A percentile compares a stretch with the other conserved stretches of the same genome.
Evolutionary conservation across 768 basidiomycete species (phyloP).

Genomic region (Phlegmacium glaucopus): DNA sequence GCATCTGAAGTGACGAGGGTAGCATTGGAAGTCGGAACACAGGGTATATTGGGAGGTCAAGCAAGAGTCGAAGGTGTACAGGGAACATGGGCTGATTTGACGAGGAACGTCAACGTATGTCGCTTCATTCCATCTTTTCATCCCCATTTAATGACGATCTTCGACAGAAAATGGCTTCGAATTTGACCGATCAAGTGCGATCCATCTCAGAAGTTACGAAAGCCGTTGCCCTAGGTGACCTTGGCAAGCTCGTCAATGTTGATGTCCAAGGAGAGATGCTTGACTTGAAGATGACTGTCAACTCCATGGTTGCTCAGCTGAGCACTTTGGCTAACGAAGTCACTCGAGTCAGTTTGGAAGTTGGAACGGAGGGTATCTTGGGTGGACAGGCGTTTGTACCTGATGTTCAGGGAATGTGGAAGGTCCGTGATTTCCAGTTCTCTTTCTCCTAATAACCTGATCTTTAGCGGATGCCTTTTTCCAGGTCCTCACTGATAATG

Average conservation of each 20-base stretch:
- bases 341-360: slow-evolving; percentile 89
- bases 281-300: slow-evolving; percentile 84
- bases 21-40: slow-evolving; percentile 86
- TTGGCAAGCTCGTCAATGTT: slow-evolving; percentile 82
- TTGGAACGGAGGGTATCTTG: slow-evolving; percentile 89
- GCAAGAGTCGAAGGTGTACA: slow-evolving; percentile 88
- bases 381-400: slow-evolving; percentile 91
- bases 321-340: slow-evolving; percentile 78
- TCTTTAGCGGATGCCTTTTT: too few species aligned
- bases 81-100: slow-evolving; percentile 91
- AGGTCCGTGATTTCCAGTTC: slow-evolving; percentile 38
- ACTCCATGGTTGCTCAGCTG: slow-evolving; percentile 80
- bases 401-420: slow-evolving; percentile 95
- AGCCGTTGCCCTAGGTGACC: slow-evolving; percentile 82
- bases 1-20: slow-evolving; percentile 81
- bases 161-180: slow-evolving; percentile 79
- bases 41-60: slow-evolving; percentile 88
- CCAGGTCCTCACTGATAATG: slow-evolving; percentile 68
- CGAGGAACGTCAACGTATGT: slow-evolving; percentile 83
- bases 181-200: slow-evolving; percentile 83
- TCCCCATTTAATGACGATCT: background rate
- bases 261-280: slow-evolving; percentile 96
- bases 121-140: slow-evolving; percentile 1
- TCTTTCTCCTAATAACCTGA: too few species aligned
- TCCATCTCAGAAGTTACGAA: slow-evolving; percentile 91